Percentiles rank a stretch among this genome's conserved stretches.
These are phyloP conservation scores for Hericium erinaceus DNA, from an alignment of 768 basidiomycete genomes.

Conservation along the genomic window DNA sequence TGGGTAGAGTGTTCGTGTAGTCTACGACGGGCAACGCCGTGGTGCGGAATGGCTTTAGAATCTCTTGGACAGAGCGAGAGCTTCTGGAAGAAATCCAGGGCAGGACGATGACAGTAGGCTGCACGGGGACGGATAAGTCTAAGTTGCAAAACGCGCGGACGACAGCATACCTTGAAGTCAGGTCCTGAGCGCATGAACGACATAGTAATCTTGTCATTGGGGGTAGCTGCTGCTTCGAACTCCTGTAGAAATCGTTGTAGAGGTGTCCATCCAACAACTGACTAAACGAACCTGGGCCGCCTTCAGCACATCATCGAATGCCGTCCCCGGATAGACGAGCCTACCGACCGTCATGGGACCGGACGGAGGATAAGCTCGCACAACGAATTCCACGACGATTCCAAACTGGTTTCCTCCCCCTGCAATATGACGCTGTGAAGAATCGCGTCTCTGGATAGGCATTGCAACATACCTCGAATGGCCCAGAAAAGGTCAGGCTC, in stretches of 20 bases:
- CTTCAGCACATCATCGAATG: constrained; percentile 7
- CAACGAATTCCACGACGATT: constrained; percentile 22
- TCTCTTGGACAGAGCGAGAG: not conserved
- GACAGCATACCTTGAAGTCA: not conserved
- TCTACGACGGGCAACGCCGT: constrained; percentile 8
- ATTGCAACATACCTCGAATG: constrained; percentile 14
- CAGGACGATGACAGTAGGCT: not conserved
- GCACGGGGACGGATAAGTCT: not conserved
- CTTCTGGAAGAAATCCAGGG: not conserved
- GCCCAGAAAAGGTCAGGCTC: constrained; percentile 24
- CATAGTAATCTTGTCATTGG: not conserved
- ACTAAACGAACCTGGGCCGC: constrained; percentile 3
- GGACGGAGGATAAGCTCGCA: constrained; percentile 13
- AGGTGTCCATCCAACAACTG: not conserved
- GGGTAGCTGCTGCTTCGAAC: not conserved
- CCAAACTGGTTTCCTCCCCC: constrained; percentile 21
- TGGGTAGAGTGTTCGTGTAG: constrained; percentile 2
- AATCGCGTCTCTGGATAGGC: not conserved
- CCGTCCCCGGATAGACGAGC: constrained; percentile 8
- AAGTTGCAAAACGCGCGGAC: not conserved
- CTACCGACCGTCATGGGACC: constrained; percentile 11
- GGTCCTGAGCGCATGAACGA: not conserved
- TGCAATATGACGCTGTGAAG: not conserved
- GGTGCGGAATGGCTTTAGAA: constrained; percentile 13
- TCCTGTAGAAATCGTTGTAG: not conserved